Evolutionary conservation across 345 rosid genomes (phyloP), one percentile per base, ranked within the genome.

Genomic region (Pseudoturritis turrita): DNA sequence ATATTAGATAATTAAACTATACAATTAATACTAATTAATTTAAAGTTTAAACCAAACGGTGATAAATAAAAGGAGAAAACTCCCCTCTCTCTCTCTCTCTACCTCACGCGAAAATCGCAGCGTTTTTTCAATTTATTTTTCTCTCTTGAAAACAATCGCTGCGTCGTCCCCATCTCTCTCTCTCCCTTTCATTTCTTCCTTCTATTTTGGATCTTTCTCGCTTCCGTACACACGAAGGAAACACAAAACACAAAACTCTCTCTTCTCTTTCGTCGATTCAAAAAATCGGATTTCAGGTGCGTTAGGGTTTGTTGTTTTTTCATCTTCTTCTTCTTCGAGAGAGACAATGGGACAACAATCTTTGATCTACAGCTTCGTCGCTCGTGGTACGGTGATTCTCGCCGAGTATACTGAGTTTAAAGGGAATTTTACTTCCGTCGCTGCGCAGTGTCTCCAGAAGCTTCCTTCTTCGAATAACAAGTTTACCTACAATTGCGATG

Each of bases 401-500:
- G 87, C 78, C 1, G 88, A 88, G 65, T 83, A 72, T 74, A 85
- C 93, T 7, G 93, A 85, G 65, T 88, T 85, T 63, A 72, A 84
- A 64, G 93, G 93, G 3, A 88, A 88, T 66, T 88, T 88, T 70
- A 80, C 86, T 73, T 53, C 82, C 80, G 81, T 88, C 53, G 93
- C 93, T 41, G 78, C 83, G 11, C 90, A 85, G 78, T 88, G 93
- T 69, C 93, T 88, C 29, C 88, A 85, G 59, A 88, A 88, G 43
- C 87, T 88, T 57, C 92, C 92, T 31, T 81, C 92, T 65, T 79
- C 81, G 5, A 85, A 81, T 51, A 82, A 82, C 76, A 88, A 81
- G 79, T 88, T 85, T 78, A 88, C 90, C 12, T 88, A 85, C 74
- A 80, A 75, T 66, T 88, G 93, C 81, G 93, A 88, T 40, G 93